Evolutionary conservation across 345 rosid species (phyloP).

Genomic region (Excoecaria cochinchinensis): DNA sequence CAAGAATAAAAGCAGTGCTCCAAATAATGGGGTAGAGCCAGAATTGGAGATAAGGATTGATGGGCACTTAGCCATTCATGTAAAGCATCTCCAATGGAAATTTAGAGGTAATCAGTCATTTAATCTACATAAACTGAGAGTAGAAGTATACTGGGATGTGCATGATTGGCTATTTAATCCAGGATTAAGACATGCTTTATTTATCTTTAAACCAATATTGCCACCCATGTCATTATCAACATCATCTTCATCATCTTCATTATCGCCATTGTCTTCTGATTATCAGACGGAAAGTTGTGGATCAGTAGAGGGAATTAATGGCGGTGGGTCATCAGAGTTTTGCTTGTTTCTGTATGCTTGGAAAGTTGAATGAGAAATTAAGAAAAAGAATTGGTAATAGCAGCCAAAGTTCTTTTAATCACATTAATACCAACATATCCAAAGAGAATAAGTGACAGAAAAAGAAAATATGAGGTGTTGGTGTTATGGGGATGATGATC

Average conservation of each 20-base stretch:
- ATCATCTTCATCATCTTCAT: slow-evolving; percentile 28
- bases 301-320: slow-evolving; percentile 35
- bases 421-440: slow-evolving; percentile 1
- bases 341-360: slow-evolving; percentile 66
- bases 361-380: slow-evolving; percentile 43
- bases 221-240: slow-evolving; percentile 26
- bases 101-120: slow-evolving; percentile 70
- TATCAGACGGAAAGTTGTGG: slow-evolving; percentile 38
- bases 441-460: slow-evolving; percentile 17
- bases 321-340: slow-evolving; percentile 42
- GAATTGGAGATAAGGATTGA: slow-evolving; percentile 70
- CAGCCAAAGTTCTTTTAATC: neutral
- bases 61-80: slow-evolving; percentile 53
- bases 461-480: slow-evolving; percentile 12
- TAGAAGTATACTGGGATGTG: slow-evolving; percentile 75
- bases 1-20: slow-evolving; percentile 30
- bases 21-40: slow-evolving; percentile 37
- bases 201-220: slow-evolving; percentile 54
- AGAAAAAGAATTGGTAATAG: neutral
- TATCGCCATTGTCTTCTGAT: slow-evolving; percentile 37
- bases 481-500: slow-evolving; percentile 23
- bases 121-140: slow-evolving; percentile 44
- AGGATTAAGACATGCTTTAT: slow-evolving; percentile 63
- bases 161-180: slow-evolving; percentile 77
- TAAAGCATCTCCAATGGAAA: slow-evolving; percentile 78